These are phyloP conservation scores for Rhodotorula sp. DNA, from an alignment of 1,284 basidiomycete species.

Conservation along the genomic window DNA sequence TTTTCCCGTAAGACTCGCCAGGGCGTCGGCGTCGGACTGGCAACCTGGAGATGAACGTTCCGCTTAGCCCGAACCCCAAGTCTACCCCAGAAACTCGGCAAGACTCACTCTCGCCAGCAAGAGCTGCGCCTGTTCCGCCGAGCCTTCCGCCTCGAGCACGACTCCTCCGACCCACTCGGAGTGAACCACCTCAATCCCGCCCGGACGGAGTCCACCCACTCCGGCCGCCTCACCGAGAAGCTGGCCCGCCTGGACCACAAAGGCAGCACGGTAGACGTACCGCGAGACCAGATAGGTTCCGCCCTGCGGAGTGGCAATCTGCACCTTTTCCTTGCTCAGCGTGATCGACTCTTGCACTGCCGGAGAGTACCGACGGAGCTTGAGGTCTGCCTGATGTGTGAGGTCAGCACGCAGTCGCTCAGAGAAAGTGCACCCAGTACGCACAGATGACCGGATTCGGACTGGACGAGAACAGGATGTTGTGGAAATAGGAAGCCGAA, in stretches of 20 bases:
- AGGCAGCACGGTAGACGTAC: conserved; percentile 51
- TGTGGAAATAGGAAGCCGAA: conserved; percentile 51
- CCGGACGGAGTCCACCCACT: conserved; percentile 20
- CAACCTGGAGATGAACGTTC: neutral
- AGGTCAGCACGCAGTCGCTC: neutral
- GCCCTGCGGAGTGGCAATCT: conserved; percentile 48
- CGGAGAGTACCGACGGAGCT: conserved; percentile 46
- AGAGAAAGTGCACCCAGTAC: neutral
- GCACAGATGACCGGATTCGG: conserved; percentile 41
- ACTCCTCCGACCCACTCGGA: conserved; percentile 43
- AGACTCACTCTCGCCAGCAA: conserved; percentile 32
- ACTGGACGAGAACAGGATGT: conserved; percentile 47
- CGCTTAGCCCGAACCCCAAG: rapidly evolving
- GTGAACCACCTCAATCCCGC: conserved; percentile 40
- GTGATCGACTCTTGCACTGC: conserved; percentile 47
- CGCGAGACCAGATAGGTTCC: conserved; percentile 48
- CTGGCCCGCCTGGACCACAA: conserved; percentile 37
- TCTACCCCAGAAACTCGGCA: no score
- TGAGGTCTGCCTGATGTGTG: conserved; percentile 23
- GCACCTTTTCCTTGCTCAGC: conserved; percentile 50
- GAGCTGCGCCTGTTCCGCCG: conserved; percentile 43
- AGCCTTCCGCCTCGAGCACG: conserved; percentile 44
- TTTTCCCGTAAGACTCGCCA: conserved; percentile 26
- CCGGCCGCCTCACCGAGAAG: conserved; percentile 21
- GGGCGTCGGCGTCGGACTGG: conserved; percentile 17